These are phyloP conservation scores for Amanita pseudoporphyria DNA, from an alignment of 768 basidiomycete genomes.

Conservation along the genomic window DNA sequence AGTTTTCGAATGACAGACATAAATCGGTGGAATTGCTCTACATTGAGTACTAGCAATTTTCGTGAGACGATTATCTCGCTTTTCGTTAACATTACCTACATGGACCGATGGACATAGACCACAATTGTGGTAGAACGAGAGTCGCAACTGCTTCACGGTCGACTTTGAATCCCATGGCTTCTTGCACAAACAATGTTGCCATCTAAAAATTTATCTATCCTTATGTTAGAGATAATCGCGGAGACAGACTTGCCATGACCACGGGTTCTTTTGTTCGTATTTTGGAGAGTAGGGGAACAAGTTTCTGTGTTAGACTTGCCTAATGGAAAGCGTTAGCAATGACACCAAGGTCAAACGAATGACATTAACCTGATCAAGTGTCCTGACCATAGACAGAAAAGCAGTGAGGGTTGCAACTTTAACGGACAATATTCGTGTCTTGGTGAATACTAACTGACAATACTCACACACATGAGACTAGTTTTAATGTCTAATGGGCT, in stretches of 20 bases:
- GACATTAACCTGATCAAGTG: slow-evolving; percentile 66
- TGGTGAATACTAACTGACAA: slow-evolving; percentile 79
- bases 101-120: slow-evolving; percentile 97
- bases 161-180: slow-evolving; percentile 92
- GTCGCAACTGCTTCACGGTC: slow-evolving; percentile 90
- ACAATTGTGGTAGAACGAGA: slow-evolving; percentile 82
- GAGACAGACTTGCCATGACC: slow-evolving; percentile 59
- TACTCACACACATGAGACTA: background rate
- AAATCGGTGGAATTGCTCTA: slow-evolving; percentile 87
- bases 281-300: slow-evolving; percentile 89
- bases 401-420: slow-evolving; percentile 86
- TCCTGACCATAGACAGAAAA: slow-evolving; percentile 81
- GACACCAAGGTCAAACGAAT: background rate
- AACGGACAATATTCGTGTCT: slow-evolving; percentile 81
- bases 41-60: slow-evolving; percentile 48
- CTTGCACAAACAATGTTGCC: slow-evolving; percentile 84
- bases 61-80: slow-evolving; percentile 1
- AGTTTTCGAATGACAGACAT: slow-evolving; percentile 76
- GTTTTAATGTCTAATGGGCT: background rate
- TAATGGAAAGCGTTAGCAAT: slow-evolving; percentile 17
- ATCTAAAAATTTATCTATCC: slow-evolving; percentile 36
- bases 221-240: background rate
- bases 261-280: slow-evolving; percentile 95
- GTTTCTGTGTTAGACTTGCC: slow-evolving; percentile 86
- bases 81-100: slow-evolving; percentile 33